Percentiles rank a stretch among this genome's conserved stretches.
Conservation (phyloP, 805 yeast genomes). For the Nakazawaea laoshanensis region DNA sequence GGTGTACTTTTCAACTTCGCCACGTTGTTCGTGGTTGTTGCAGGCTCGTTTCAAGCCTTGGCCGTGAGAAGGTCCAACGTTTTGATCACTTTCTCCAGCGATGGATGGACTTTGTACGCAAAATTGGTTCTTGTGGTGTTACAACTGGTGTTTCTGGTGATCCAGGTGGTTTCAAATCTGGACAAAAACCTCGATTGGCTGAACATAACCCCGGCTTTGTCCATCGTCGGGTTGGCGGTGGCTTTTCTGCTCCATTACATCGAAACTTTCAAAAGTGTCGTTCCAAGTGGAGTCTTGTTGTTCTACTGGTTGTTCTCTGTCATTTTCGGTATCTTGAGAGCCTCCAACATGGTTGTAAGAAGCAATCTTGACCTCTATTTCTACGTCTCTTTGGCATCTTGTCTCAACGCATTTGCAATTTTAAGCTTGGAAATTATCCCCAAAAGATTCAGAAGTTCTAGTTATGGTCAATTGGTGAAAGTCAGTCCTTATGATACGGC, state of each 20-base stretch:
- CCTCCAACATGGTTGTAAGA: slow-evolving; percentile 33
- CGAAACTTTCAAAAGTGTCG: slow-evolving; percentile 31
- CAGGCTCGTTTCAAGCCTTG: slow-evolving; percentile 27
- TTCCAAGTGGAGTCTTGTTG: slow-evolving; percentile 29
- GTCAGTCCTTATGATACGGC: slow-evolving; percentile 37
- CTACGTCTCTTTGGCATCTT: slow-evolving; percentile 22
- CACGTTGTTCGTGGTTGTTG: slow-evolving; percentile 27
- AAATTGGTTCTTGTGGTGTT: slow-evolving; percentile 30
- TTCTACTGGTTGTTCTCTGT: slow-evolving; percentile 40
- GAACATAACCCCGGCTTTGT: slow-evolving; percentile 18
- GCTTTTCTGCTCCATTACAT: slow-evolving; percentile 39
- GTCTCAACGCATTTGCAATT: slow-evolving; percentile 31
- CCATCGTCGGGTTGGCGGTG: slow-evolving; percentile 35
- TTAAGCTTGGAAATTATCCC: slow-evolving; percentile 36
- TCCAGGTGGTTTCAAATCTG: slow-evolving; percentile 12
- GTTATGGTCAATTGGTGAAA: slow-evolving; percentile 22
- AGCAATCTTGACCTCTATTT: slow-evolving; percentile 16
- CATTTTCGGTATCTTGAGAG: slow-evolving; percentile 36
- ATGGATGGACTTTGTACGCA: slow-evolving; percentile 29
- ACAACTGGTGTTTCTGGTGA: slow-evolving; percentile 29
- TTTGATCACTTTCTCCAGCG: slow-evolving; percentile 18
- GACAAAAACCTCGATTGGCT: slow-evolving; percentile 1
- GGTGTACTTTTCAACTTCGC: slow-evolving; percentile 30
- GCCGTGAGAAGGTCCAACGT: slow-evolving; percentile 24
- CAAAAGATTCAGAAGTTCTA: slow-evolving; percentile 10